A percentile compares a stretch with the other conserved stretches of the same genome.
Evolutionary conservation across 768 basidiomycete species (phyloP).

Genomic region (Xanthoconium stramineum): DNA sequence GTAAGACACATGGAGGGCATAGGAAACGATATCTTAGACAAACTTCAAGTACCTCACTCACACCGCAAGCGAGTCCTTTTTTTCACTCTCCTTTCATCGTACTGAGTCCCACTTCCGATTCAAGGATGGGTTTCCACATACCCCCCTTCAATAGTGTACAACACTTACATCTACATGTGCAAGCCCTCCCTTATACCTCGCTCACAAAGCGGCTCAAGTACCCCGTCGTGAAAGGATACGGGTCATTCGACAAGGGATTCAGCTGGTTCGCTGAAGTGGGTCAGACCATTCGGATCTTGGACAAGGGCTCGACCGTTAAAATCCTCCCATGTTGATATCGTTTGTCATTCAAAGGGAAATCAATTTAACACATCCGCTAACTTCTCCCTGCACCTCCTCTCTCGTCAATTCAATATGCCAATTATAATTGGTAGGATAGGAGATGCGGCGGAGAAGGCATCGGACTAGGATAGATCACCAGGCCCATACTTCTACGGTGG

Average conservation of each 20-base stretch:
- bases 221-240: conserved; percentile 39
- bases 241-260: conserved; percentile 54
- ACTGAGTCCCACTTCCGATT: background rate
- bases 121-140: conserved; percentile 78
- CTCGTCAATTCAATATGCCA: background rate
- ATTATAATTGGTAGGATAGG: background rate
- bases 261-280: conserved; percentile 69
- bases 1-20: conserved; percentile 47
- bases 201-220: conserved; percentile 42
- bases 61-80: conserved; percentile 43
- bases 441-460: background rate
- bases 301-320: conserved; percentile 47
- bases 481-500: too few relatives aligned
- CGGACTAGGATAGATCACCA: background rate
- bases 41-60: conserved; percentile 37
- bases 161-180: conserved; percentile 75
- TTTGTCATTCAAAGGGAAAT: background rate
- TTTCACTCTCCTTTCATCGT: background rate
- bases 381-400: background rate
- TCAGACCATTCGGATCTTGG: conserved; percentile 60
- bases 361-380: background rate
- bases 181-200: conserved; percentile 61
- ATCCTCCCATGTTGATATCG: conserved; percentile 44
- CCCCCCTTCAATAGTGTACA: conserved; percentile 71
- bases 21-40: conserved; percentile 52